These are phyloP conservation scores for Cytospora piceae DNA, from an alignment of 2,329 filamentous ascomycete species.

Conservation along the genomic window DNA sequence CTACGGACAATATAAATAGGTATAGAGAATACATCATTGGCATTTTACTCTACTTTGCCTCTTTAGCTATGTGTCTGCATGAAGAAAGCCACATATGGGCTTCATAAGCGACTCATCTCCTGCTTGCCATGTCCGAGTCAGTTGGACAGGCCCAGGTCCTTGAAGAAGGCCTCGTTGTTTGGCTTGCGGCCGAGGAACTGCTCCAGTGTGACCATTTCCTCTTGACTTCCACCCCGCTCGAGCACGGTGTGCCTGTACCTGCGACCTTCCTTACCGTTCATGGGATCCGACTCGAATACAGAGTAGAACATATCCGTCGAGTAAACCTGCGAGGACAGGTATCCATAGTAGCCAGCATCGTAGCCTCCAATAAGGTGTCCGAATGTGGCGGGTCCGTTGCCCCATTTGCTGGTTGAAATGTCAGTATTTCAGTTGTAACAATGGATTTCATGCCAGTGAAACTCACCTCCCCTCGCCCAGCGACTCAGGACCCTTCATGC, in stretches of 20 bases:
- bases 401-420: conserved; percentile 60
- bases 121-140: conserved; percentile 30
- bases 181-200: conserved; percentile 79
- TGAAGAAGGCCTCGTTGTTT: conserved; percentile 78
- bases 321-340: conserved; percentile 77
- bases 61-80: background rate
- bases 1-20: background rate
- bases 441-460: conserved; percentile 1
- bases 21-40: background rate
- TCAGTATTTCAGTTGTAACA: conserved; percentile 34
- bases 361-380: conserved; percentile 84
- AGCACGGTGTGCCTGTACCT: conserved; percentile 79
- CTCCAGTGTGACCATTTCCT: conserved; percentile 79
- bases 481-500: conserved; percentile 74
- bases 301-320: conserved; percentile 85
- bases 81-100: too few relatives aligned
- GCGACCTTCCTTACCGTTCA: conserved; percentile 74
- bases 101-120: conserved; percentile 21
- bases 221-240: conserved; percentile 75
- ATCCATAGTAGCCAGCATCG: conserved; percentile 82
- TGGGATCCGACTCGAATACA: conserved; percentile 77
- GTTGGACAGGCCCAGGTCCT: conserved; percentile 64
- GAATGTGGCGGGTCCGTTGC: conserved; percentile 78
- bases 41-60: background rate
- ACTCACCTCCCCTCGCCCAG: conserved; percentile 60